Base-by-base conservation (phyloP, 2,329 filamentous ascomycete genomes). In the Botrytis galanthina region DNA sequence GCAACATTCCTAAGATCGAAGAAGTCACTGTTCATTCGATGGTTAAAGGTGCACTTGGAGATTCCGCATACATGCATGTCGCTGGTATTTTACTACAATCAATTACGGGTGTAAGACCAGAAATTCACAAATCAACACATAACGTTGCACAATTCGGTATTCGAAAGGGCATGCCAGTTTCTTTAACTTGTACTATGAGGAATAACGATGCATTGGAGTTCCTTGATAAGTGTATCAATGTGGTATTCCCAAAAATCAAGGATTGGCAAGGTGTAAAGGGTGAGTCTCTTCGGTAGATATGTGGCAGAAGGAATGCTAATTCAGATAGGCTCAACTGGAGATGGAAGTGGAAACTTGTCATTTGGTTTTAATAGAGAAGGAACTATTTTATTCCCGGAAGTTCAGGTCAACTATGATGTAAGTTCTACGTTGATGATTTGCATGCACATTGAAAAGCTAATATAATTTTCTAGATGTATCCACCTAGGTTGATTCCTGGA, bases 321-420 rank as follows among this genome's bases (percentile, higher is more conserved):
- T 64, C 48, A 42, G 62, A 68, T 51, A 76, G 77, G 76, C 46
- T 76, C 79, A 14, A 79, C 93, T 57, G 96, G 96, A 80, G 96
- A 99, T 82, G 91, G 90, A 80, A 91, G 92, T 75, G 96, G 96
- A 54, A 98, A 98, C 82, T 87, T 99, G 77, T 87, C 87, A 16
- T 95, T 95, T 82, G 96, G 96, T 77, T 86, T 99, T 78, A 87
- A 87, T 22, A 86, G 91, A 8, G 91, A 93, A 74, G 89, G 92
- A 78, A 90, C 97, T 79, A 90, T 92, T 69, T 85, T 93, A 77
- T 99, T 98, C 84, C 96, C 96, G 0, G 96, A 99, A 85, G 89
- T 99, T 63, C 95, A 98, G 83, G 90, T 94, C 79, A 98, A 97
- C 85, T 97, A 96, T 81, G 93, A 97, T 84, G 94, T 97, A 84